These are phyloP conservation scores for Citrus reticulata DNA, from an alignment of 345 rosid species.

Conservation along the genomic window DNA sequence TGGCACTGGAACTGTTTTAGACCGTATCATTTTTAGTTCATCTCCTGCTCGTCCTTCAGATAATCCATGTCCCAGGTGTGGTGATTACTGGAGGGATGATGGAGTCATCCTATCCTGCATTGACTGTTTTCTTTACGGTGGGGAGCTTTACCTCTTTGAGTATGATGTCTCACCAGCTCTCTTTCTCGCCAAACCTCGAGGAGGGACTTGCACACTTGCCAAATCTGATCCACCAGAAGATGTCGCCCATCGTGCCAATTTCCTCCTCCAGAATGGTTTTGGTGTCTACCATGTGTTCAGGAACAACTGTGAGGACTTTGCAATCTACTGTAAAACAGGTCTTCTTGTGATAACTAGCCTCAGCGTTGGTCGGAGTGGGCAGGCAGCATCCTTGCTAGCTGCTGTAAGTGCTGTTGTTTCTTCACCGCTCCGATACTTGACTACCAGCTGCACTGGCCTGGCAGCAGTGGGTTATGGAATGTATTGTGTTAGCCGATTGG, in stretches of 20 bases:
- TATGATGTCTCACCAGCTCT: slow-evolving; percentile 42
- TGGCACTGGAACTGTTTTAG: slow-evolving; percentile 61
- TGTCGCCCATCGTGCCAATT: slow-evolving; percentile 53
- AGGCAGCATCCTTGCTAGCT: slow-evolving; percentile 57
- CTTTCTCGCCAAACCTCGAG: slow-evolving; percentile 61
- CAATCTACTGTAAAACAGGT: slow-evolving; percentile 74
- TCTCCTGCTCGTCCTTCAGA: slow-evolving; percentile 34
- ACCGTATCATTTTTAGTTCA: slow-evolving; percentile 49
- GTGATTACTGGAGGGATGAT: slow-evolving; percentile 35
- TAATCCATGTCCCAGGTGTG: slow-evolving; percentile 56
- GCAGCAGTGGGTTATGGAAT: slow-evolving; percentile 46
- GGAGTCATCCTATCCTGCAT: slow-evolving; percentile 70
- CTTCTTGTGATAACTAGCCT: slow-evolving; percentile 41
- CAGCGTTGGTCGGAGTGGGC: slow-evolving; percentile 72
- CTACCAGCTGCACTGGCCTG: slow-evolving; percentile 54
- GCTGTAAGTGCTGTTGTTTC: slow-evolving; percentile 39
- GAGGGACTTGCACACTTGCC: slow-evolving; percentile 79
- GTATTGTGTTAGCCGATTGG: slow-evolving; percentile 46
- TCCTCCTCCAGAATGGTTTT: slow-evolving; percentile 60
- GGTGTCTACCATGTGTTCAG: slow-evolving; percentile 60
- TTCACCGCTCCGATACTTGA: slow-evolving; percentile 45
- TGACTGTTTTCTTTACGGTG: slow-evolving; percentile 65
- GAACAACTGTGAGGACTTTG: slow-evolving; percentile 81
- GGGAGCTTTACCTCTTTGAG: slow-evolving; percentile 55
- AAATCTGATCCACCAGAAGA: slow-evolving; percentile 52